phyloP scores from a whole-genome alignment of 805 yeast species.

The Blastobotrys parvus region DNA sequence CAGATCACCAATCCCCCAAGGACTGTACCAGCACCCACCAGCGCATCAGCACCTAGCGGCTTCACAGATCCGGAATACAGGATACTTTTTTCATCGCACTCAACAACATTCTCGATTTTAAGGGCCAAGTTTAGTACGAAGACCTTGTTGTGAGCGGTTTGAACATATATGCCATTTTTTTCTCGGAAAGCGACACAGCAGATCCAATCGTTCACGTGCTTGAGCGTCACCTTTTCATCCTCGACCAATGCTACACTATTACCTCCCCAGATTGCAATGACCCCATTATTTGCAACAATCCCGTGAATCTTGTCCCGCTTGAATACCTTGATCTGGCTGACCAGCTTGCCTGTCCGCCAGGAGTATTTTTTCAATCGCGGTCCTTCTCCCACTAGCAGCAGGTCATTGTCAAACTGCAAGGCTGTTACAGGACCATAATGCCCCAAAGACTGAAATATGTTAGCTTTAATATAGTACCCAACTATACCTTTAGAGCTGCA shows the following conservation, averaged over 20 bases:
- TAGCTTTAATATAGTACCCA: too few relatives aligned
- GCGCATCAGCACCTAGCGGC: slow-evolving; percentile 31
- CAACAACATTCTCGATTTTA: slow-evolving; percentile 26
- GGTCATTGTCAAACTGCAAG: slow-evolving; percentile 35
- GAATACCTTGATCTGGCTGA: slow-evolving; percentile 43
- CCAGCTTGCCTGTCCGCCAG: slow-evolving; percentile 32
- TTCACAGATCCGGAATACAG: slow-evolving; percentile 79
- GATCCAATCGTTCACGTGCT: slow-evolving; percentile 67
- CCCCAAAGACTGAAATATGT: slow-evolving; percentile 5
- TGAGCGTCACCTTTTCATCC: slow-evolving; percentile 18
- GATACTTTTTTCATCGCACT: slow-evolving; percentile 67
- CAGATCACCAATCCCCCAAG: slow-evolving; percentile 81
- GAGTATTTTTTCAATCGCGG: slow-evolving; percentile 51
- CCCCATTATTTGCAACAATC: slow-evolving; percentile 36
- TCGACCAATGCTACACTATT: slow-evolving; percentile 48
- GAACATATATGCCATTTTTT: slow-evolving; percentile 36
- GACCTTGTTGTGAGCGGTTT: slow-evolving; percentile 76
- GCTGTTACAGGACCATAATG: slow-evolving; percentile 57
- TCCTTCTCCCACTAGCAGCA: slow-evolving; percentile 61
- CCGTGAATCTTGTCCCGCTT: slow-evolving; percentile 76
- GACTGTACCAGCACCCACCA: slow-evolving; percentile 86
- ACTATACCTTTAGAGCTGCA: too few relatives aligned
- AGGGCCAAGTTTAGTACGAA: slow-evolving; percentile 30
- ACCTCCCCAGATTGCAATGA: slow-evolving; percentile 55
- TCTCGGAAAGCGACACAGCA: slow-evolving; percentile 46